A percentile compares a stretch with the other conserved stretches of the same genome.
Conservation (phyloP, 495 filamentous ascomycete genomes). For the Neohortaea acidophila region DNA sequence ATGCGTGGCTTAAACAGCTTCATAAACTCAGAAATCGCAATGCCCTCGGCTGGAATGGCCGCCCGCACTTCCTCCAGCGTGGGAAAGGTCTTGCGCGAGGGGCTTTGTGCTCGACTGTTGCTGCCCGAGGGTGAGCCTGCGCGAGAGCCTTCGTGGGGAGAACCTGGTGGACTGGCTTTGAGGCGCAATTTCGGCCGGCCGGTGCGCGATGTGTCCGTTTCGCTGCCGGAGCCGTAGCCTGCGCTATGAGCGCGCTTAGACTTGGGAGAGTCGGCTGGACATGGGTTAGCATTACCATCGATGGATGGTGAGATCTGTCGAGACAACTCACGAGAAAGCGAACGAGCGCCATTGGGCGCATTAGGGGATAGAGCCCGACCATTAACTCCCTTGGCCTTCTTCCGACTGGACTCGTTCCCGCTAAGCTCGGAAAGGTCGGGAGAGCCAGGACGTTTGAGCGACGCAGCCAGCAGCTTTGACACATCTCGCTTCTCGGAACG, state of each 20-base stretch:
- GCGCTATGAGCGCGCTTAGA: slow-evolving; percentile 33
- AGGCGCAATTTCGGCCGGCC: slow-evolving; percentile 55
- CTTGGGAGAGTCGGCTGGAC: slow-evolving; percentile 21
- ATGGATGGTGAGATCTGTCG: slow-evolving; percentile 29
- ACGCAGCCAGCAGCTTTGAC: slow-evolving; percentile 23
- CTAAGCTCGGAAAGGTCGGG: slow-evolving; percentile 77
- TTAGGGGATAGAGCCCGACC: slow-evolving; percentile 20
- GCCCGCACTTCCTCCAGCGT: slow-evolving; percentile 56
- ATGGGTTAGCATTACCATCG: slow-evolving; percentile 14
- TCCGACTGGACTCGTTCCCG: slow-evolving; percentile 81
- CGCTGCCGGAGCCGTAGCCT: slow-evolving; percentile 53
- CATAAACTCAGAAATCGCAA: slow-evolving; percentile 46
- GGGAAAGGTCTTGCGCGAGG: slow-evolving; percentile 24
- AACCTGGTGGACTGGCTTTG: slow-evolving; percentile 31
- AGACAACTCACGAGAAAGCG: slow-evolving; percentile 30
- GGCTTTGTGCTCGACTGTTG: slow-evolving; percentile 32
- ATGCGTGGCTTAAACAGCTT: slow-evolving; percentile 39
- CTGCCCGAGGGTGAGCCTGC: slow-evolving; percentile 36
- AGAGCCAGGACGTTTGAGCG: slow-evolving; percentile 73
- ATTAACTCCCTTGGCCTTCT: slow-evolving; percentile 49
- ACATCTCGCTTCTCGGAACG: slow-evolving; percentile 42
- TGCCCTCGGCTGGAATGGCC: slow-evolving; percentile 51
- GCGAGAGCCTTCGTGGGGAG: slow-evolving; percentile 30
- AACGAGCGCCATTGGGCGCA: slow-evolving; percentile 34
- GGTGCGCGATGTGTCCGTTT: slow-evolving; percentile 64